A percentile compares a stretch with the other conserved stretches of the same genome.
Conservation (phyloP, 331 rosid species). For the Malus hybrid region DNA sequence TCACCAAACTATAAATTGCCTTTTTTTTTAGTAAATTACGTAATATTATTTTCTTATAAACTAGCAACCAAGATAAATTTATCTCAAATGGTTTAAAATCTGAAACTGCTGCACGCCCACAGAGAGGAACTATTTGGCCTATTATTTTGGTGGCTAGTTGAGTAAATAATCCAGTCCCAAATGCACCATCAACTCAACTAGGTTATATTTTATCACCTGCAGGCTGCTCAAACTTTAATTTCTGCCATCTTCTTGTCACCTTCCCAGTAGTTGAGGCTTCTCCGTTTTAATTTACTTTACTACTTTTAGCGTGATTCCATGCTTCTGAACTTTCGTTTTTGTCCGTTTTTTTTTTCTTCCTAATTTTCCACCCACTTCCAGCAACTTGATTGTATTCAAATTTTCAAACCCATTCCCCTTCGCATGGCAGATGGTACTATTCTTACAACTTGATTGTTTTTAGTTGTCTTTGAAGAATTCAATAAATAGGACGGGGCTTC, state of each 20-base stretch:
- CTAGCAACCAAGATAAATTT: not conserved
- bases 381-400: conserved; percentile 19
- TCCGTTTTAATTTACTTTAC: conserved; percentile 10
- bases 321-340: conserved; percentile 20
- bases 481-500: not conserved
- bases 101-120: not conserved
- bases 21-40: not conserved
- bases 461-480: not conserved
- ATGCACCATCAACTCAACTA: not conserved
- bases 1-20: not conserved
- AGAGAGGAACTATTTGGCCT: not conserved
- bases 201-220: conserved; percentile 20
- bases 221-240: not conserved
- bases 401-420: not conserved
- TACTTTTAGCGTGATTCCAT: conserved; percentile 25
- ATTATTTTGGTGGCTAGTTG: not conserved
- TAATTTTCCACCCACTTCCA: conserved; percentile 22
- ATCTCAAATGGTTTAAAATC: not conserved
- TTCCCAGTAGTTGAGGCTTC: not conserved
- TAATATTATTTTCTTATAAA: not conserved
- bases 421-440: not conserved
- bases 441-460: not conserved
- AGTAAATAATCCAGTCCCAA: not conserved
- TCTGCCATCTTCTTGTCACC: not conserved
- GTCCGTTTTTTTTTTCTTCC: conserved; percentile 2